Conservation (phyloP, 345 rosid genomes). For the Populus euphratica region DNA sequence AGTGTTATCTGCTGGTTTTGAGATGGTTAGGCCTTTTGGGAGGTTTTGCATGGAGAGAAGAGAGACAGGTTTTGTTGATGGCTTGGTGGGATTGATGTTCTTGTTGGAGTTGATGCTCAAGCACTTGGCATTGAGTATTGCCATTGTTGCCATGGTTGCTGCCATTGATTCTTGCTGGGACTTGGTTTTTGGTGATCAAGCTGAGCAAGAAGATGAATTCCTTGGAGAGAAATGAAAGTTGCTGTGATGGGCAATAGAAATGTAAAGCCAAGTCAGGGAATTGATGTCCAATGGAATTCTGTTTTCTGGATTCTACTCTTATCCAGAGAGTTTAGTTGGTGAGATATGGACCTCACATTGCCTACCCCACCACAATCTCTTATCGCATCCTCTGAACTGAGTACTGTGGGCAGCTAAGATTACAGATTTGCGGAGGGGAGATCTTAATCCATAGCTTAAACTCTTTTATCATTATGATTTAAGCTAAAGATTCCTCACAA, state of each 20-base stretch:
- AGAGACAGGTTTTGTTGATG: slow-evolving; percentile 29
- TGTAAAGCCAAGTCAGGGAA: slow-evolving; percentile 15
- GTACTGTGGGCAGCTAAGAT: background rate
- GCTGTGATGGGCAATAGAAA: slow-evolving; percentile 5
- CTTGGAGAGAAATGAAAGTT: slow-evolving; percentile 15
- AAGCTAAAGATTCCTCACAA: no score
- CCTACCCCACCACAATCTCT: slow-evolving; percentile 25
- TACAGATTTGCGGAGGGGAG: background rate
- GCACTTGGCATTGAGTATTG: slow-evolving; percentile 58
- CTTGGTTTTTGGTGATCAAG: background rate
- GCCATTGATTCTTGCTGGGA: slow-evolving; percentile 35
- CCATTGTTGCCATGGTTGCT: slow-evolving; percentile 62
- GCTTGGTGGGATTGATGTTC: slow-evolving; percentile 33
- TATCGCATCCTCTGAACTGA: slow-evolving; percentile 23
- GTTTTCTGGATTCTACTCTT: slow-evolving; percentile 55
- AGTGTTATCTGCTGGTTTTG: slow-evolving; percentile 31
- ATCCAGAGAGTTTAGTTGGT: slow-evolving; percentile 39
- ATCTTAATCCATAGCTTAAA: background rate
- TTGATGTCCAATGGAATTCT: slow-evolving; percentile 37
- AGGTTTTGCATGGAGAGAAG: slow-evolving; percentile 37
- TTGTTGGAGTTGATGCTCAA: slow-evolving; percentile 33
- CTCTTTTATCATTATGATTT: background rate
- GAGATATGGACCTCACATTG: slow-evolving; percentile 35
- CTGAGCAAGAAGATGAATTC: background rate
- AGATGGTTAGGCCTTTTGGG: slow-evolving; percentile 43